Evolutionary conservation across 495 filamentous ascomycete species (phyloP), one percentile per base, ranked within the genome.

Genomic region (Talaromyces proteolyticus): DNA sequence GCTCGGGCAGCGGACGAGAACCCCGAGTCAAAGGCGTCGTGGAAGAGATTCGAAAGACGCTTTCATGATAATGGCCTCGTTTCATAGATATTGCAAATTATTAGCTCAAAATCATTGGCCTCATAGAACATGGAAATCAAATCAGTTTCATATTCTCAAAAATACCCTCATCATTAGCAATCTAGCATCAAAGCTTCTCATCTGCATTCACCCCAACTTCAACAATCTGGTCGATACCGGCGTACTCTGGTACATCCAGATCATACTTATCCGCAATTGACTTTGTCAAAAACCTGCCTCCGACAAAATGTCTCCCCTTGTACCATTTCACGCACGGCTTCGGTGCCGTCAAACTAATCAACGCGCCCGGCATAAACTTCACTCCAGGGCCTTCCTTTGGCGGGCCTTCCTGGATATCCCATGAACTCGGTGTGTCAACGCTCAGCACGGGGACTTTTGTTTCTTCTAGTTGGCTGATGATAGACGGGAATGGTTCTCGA

Each of bases 261-360:
- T 81, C 85, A 73, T 95, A 98, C 68, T 92, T 98, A 55, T 88
- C 79, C 21, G 87, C 80, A 55, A 96, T 82, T n/a, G 72, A 69
- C 37, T 80, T 80, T 2, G 85, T 80, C 61, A 98, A 76, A 60
- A 98, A 98, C 54, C 90, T 85, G 17, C 90, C 91, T 0, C 93
- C 93, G 39, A 97, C 60, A 61, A 96, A 95, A 75, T 96, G 94
- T 50, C 87, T 64, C 0, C 93, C 93, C 57, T 69, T 75, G 62
- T 93, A 97, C 58, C 77, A 81, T 66, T 84, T 87, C 20, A 90
- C 86, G 45, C 95, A 72, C n/a, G 91, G 91, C 69, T 98, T 98
- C 26, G 93, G 91, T 38, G 93, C 94, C 44, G 94, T 95, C 64
- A 98, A 70, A 59, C 88, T 95, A 54, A 98, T 81, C 53, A 98